phyloP scores from a whole-genome alignment of 2,329 filamentous ascomycete genomes.

The Metarhizium anisopliae region DNA sequence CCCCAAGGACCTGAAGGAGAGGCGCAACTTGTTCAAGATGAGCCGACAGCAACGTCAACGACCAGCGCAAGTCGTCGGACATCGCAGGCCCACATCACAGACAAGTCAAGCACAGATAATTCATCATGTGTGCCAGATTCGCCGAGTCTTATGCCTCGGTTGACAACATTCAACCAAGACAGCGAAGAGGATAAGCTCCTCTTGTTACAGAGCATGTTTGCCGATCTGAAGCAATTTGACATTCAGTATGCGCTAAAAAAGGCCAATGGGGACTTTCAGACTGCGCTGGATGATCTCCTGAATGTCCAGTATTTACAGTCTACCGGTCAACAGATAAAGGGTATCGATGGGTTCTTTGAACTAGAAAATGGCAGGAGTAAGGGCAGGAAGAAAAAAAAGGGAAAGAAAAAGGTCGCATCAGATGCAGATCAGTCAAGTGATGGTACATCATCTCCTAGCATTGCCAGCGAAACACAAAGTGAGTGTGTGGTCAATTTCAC shows the following conservation, averaged over 20 bases:
- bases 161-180: constrained; percentile 27
- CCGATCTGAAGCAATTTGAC: constrained; percentile 55
- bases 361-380: constrained; percentile 26
- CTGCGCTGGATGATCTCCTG: constrained; percentile 70
- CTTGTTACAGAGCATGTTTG: constrained; percentile 63
- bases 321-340: constrained; percentile 53
- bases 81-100: constrained; percentile 18
- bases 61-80: constrained; percentile 18
- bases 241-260: constrained; percentile 60
- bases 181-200: constrained; percentile 53
- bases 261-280: constrained; percentile 55
- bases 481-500: neutral
- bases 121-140: constrained; percentile 16
- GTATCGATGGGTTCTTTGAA: constrained; percentile 73
- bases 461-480: constrained; percentile 3
- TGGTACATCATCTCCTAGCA: constrained; percentile 9
- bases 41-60: constrained; percentile 14
- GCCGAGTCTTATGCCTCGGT: constrained; percentile 14
- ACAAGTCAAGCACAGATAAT: constrained; percentile 15
- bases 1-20: constrained; percentile 31
- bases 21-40: neutral
- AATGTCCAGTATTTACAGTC: constrained; percentile 72
- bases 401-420: constrained; percentile 16
- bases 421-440: constrained; percentile 10
- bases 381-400: constrained; percentile 20